Evolutionary conservation across 1,139 yeast species (phyloP).

Genomic region (Arxiozyma heterogenica): DNA sequence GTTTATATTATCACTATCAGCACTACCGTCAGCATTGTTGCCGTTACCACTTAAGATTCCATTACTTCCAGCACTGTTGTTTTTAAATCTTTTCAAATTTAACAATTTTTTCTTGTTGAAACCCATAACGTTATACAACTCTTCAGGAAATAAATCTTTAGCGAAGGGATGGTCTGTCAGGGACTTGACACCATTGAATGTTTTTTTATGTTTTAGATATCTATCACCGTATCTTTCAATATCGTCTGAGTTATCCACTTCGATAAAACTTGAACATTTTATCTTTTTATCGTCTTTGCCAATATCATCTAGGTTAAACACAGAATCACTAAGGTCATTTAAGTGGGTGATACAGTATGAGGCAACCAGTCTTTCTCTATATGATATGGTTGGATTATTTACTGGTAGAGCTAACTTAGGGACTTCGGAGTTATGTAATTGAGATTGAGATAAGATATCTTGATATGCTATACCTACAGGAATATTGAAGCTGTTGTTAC

Average conservation of each 20-base stretch:
- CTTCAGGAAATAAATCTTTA: slow-evolving; percentile 65
- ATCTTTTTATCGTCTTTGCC: slow-evolving; percentile 1
- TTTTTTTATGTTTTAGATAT: slow-evolving; percentile 58
- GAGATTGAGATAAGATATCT: slow-evolving; percentile 37
- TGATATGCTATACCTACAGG: slow-evolving; percentile 66
- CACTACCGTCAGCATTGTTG: not conserved
- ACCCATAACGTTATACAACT: slow-evolving; percentile 69
- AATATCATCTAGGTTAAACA: slow-evolving; percentile 61
- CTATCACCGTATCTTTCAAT: slow-evolving; percentile 66
- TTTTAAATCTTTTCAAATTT: slow-evolving; percentile 41
- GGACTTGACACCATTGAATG: slow-evolving; percentile 38
- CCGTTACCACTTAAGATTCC: not conserved
- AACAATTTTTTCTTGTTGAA: slow-evolving; percentile 49
- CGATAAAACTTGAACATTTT: slow-evolving; percentile 20
- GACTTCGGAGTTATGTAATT: slow-evolving; percentile 24
- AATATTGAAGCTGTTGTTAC: slow-evolving; percentile 31
- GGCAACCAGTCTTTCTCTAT: slow-evolving; percentile 50
- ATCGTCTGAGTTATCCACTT: slow-evolving; percentile 24
- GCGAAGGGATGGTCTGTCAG: slow-evolving; percentile 71
- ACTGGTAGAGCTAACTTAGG: slow-evolving; percentile 49
- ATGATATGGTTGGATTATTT: slow-evolving; percentile 48
- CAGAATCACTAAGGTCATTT: slow-evolving; percentile 57
- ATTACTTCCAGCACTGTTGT: slow-evolving; percentile 6
- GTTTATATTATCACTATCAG: slow-evolving; percentile 14
- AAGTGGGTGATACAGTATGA: slow-evolving; percentile 54